Evolutionary conservation across 2,329 filamentous ascomycete genomes (phyloP), one percentile per base, ranked within the genome.

Genomic region (Aspergillus costaricaensis): DNA sequence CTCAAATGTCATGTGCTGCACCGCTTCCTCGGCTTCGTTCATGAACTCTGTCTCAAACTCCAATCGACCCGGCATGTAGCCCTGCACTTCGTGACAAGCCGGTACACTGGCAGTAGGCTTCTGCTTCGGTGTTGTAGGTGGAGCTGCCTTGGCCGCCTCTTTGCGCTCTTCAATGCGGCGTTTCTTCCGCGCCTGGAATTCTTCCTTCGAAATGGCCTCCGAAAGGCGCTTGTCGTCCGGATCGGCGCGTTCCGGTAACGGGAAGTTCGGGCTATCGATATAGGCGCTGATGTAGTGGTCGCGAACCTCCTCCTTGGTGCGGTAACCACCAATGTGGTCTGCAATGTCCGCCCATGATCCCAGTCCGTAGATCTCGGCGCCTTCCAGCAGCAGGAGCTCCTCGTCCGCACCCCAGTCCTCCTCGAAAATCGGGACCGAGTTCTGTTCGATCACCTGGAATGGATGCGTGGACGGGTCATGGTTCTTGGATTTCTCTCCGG

Each of bases 311-410:
- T 98, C 94, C 74, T 96, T 98, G 66, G 89, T 88, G 59, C 95
- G 87, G 72, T 93, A 98, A 10, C 95, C 95, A 55, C 95, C 95
- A 69, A 99, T 98, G 75, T 99, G 95, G 76, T 99, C 94, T 39
- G 95, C 93, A 64, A 99, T 96, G 72, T 99, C 95, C 41, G 93
- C 92, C 94, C 95, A 99, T 21, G 94, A 98, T 3, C 95, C 95
- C 53, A 99, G 81, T 0, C 95, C 95, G 73, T 99, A 99, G 60
- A 92, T 96, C 77, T 99, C 95, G 10, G 92, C 92, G 21, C 95
- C 95, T 79, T 99, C 95, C 0, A 99, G 79, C 56, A 99, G 80
- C 5, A 98, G 80, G n/a, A 98, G 79, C 76, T 99, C 95, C 75
- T 99, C 95, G 73, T 99, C 95, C 23, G 95, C 95, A 55, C 95